Base-by-base conservation (phyloP, 768 basidiomycete genomes). In the Sarcomyxa edulis region DNA sequence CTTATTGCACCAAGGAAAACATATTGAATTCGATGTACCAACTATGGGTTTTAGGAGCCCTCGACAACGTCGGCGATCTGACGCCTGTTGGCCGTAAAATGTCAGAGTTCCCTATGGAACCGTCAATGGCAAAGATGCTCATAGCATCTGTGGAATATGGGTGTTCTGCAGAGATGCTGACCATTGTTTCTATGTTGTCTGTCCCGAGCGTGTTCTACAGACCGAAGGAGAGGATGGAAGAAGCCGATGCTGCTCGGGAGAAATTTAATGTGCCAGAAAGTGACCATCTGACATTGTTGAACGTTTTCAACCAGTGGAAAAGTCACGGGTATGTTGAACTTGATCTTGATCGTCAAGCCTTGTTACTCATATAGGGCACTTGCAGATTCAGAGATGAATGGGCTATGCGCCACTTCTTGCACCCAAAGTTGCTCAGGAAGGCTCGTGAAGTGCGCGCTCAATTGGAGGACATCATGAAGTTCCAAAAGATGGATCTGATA, bases 21-120 rank as follows among this genome's bases (percentile, higher is more conserved):
- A 99, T 98, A 50, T 69, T 99, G 30, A 97, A 98, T 58, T 98
- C 95, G 5, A 97, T 97, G 93, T 99, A 97, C 59, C 96, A 98
- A 58, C 80, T 99, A 24, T 99, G 96, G 96, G 94, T 97, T 3
- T 82, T 99, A 22, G 94, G 94, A 24, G 96, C 96, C 6, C 72
- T 99, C 18, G 91, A 98, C 67, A 99, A 97, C 50, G 81, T 94
- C 25, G 94, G 96, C n/a, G 90, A 99, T 63, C 68, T 99, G 45
- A 99, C 95, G 2, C 74, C 83, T 2, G 73, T 81, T 39, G 96
- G 96, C 5, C 78, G 88, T 38, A 96, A 96, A 65, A 98, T 99
- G 94, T 94, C 91, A 10, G 92, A 97, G 53, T 98, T 98, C 63
- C 96, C 96, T 3, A 98, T 99, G 94, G 95, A 97, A 56, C 95